Percentiles rank a stretch among this genome's conserved stretches.
These are phyloP conservation scores for Colletotrichum sp. DNA, from an alignment of 2,329 filamentous ascomycete genomes.

Conservation along the genomic window DNA sequence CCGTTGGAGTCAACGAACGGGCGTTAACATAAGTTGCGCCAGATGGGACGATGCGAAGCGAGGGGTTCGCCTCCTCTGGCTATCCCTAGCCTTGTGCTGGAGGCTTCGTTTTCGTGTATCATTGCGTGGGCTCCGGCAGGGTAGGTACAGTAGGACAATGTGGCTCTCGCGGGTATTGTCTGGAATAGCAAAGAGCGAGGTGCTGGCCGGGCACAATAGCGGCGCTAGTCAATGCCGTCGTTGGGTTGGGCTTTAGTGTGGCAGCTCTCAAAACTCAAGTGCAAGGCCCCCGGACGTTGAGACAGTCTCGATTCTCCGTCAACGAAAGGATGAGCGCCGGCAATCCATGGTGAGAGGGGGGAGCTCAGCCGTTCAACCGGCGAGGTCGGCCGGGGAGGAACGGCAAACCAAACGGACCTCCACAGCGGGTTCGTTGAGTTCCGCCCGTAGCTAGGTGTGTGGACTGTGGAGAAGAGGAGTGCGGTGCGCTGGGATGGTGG, in stretches of 20 bases:
- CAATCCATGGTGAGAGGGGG: not conserved
- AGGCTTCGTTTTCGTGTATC: not conserved
- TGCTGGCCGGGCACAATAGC: not conserved
- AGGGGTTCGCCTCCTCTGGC: not conserved
- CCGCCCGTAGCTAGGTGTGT: not conserved
- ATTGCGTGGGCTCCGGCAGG: not conserved
- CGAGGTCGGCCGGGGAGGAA: not conserved
- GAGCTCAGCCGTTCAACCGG: conserved; percentile 16
- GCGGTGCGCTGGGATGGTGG: not conserved
- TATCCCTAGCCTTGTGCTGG: not conserved
- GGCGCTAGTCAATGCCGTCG: not conserved
- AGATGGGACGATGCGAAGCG: not conserved
- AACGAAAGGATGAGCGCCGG: not conserved
- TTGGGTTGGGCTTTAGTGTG: not conserved
- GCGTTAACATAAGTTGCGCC: not conserved
- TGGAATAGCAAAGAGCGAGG: not conserved
- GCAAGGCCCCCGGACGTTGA: not conserved
- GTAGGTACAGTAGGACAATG: not conserved
- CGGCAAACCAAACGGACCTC: conserved; percentile 19
- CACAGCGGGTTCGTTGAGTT: conserved; percentile 17
- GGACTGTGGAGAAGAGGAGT: conserved; percentile 3
- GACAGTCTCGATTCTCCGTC: conserved; percentile 5
- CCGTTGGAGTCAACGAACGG: not conserved
- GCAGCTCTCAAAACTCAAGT: not conserved
- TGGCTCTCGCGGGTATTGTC: not conserved